These are phyloP conservation scores for Aspergillus nomiae DNA, from an alignment of 2,329 filamentous ascomycete species.

Conservation along the genomic window DNA sequence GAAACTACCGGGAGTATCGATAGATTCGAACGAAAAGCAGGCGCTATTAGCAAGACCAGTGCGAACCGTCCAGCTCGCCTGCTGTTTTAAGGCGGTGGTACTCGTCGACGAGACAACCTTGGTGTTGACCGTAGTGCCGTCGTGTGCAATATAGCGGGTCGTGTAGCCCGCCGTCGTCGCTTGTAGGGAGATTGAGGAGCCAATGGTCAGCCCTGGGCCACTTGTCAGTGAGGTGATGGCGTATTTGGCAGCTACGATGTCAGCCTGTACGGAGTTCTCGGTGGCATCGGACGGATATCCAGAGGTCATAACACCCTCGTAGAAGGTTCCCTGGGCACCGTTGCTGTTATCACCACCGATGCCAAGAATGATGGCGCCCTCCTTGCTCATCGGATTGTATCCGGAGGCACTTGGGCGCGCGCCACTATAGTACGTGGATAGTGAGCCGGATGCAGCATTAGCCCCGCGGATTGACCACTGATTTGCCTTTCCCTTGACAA, in stretches of 20 bases:
- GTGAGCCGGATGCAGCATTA: constrained; percentile 55
- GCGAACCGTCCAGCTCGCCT: constrained; percentile 57
- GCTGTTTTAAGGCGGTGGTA: constrained; percentile 51
- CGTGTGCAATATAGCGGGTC: constrained; percentile 59
- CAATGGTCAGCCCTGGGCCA: constrained; percentile 51
- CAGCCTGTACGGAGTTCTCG: constrained; percentile 60
- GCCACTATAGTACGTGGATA: constrained; percentile 63
- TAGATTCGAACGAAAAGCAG: constrained; percentile 64
- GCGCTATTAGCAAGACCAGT: constrained; percentile 58
- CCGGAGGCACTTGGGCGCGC: constrained; percentile 54
- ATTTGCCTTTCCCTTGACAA: constrained; percentile 59
- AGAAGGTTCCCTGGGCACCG: constrained; percentile 63
- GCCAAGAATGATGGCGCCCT: constrained; percentile 69
- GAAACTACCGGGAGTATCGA: constrained; percentile 60
- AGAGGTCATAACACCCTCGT: constrained; percentile 66
- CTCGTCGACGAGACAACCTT: constrained; percentile 58
- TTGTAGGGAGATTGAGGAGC: constrained; percentile 56
- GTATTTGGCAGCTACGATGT: constrained; percentile 64
- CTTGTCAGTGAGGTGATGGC: constrained; percentile 49
- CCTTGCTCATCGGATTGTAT: constrained; percentile 65
- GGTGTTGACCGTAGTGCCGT: constrained; percentile 53
- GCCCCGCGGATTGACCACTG: constrained; percentile 63
- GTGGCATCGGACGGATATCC: constrained; percentile 63
- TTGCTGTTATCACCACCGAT: constrained; percentile 69
- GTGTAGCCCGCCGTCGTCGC: constrained; percentile 59